Conservation (phyloP, 2,329 filamentous ascomycete species). For the Diaporthe velutina region DNA sequence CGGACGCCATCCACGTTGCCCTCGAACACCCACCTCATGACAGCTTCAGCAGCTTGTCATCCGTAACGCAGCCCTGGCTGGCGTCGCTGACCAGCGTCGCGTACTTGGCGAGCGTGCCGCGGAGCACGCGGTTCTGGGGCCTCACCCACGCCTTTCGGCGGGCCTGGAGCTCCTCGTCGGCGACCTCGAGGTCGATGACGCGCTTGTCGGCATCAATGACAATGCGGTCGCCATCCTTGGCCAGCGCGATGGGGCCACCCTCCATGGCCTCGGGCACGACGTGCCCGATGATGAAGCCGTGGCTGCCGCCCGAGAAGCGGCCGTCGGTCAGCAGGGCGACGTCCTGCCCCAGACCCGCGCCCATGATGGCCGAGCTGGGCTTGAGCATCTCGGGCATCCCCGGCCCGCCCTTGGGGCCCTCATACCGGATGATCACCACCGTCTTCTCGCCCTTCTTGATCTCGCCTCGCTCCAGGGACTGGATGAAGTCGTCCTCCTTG, state of each 20-base stretch:
- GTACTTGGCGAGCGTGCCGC: conserved; percentile 80
- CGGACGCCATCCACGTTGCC: background rate
- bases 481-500: conserved; percentile 84
- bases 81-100: conserved; percentile 70
- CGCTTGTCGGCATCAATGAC: conserved; percentile 85
- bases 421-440: conserved; percentile 91
- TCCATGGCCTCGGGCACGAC: conserved; percentile 90
- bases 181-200: conserved; percentile 75
- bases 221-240: conserved; percentile 84
- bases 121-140: conserved; percentile 69
- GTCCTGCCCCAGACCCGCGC: conserved; percentile 83
- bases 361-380: conserved; percentile 93
- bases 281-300: conserved; percentile 90
- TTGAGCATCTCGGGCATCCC: conserved; percentile 97
- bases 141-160: conserved; percentile 72
- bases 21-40: background rate
- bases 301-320: conserved; percentile 83
- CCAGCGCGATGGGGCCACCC: conserved; percentile 86
- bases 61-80: conserved; percentile 71
- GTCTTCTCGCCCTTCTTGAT: conserved; percentile 90
- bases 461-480: conserved; percentile 79
- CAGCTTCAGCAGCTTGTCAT: conserved; percentile 49
- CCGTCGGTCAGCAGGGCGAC: conserved; percentile 82
- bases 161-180: conserved; percentile 72
- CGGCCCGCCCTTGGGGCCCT: conserved; percentile 92